Evolutionary conservation across 306 rosid genomes (phyloP).

Genomic region (Cucurbita argyrosperma): DNA sequence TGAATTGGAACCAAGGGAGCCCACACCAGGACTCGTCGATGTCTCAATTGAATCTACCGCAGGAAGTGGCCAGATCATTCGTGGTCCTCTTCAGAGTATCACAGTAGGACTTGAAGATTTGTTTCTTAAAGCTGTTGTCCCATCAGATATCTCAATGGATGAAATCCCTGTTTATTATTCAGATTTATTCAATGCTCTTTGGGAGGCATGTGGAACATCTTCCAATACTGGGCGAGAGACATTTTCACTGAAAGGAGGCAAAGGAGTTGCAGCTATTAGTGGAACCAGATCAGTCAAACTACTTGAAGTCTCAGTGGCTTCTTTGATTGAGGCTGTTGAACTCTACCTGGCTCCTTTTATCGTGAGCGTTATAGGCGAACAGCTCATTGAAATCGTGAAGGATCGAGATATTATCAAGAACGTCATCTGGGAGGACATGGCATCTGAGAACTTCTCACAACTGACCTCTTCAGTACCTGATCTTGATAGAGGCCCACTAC

Average conservation of each 20-base stretch:
- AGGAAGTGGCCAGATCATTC: slow-evolving; percentile 64
- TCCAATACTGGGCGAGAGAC: slow-evolving; percentile 71
- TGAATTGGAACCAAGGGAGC: slow-evolving; percentile 90
- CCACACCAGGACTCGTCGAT: slow-evolving; percentile 78
- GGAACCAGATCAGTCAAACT: slow-evolving; percentile 91
- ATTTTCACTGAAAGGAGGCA: slow-evolving; percentile 71
- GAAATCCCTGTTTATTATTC: slow-evolving; percentile 41
- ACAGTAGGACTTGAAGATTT: slow-evolving; percentile 83
- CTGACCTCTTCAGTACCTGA: slow-evolving; percentile 18
- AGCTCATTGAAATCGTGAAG: slow-evolving; percentile 44
- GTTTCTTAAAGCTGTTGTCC: slow-evolving; percentile 73
- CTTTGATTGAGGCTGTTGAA: slow-evolving; percentile 66
- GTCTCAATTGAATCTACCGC: slow-evolving; percentile 71
- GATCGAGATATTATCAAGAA: slow-evolving; percentile 58
- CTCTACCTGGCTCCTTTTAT: slow-evolving; percentile 55
- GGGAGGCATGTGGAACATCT: slow-evolving; percentile 88
- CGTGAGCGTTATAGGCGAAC: slow-evolving; percentile 69
- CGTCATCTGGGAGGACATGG: slow-evolving; percentile 41
- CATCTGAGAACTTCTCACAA: slow-evolving; percentile 26
- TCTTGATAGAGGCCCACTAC: slow-evolving; percentile 45
- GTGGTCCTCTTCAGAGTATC: slow-evolving; percentile 73
- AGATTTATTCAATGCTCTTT: slow-evolving; percentile 61
- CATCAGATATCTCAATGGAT: slow-evolving; percentile 35
- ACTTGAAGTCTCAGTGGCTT: slow-evolving; percentile 49
- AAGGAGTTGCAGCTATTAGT: slow-evolving; percentile 69